Evolutionary conservation across 495 filamentous ascomycete genomes (phyloP).

Genomic region (Articulospora tetracladia): DNA sequence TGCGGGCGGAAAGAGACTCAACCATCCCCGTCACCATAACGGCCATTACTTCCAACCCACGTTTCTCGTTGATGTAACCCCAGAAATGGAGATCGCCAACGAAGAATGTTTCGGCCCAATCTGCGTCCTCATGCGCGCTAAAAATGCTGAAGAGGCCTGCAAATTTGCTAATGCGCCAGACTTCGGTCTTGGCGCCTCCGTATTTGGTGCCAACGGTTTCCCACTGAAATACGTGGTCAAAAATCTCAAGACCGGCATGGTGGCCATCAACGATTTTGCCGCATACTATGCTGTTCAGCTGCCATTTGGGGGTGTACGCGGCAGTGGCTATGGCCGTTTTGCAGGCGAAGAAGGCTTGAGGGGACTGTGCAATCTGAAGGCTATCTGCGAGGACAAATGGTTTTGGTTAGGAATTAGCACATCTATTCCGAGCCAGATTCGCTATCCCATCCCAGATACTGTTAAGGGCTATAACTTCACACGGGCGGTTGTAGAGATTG

Average conservation of each 20-base stretch:
- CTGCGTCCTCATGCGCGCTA: slow-evolving; percentile 75
- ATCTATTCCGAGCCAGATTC: slow-evolving; percentile 69
- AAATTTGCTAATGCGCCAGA: slow-evolving; percentile 69
- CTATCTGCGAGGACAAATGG: slow-evolving; percentile 74
- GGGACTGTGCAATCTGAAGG: slow-evolving; percentile 79
- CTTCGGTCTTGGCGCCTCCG: slow-evolving; percentile 76
- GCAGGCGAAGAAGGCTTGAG: slow-evolving; percentile 86
- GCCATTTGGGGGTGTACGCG: slow-evolving; percentile 85
- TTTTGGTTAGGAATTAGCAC: slow-evolving; percentile 60
- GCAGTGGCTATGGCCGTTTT: slow-evolving; percentile 90
- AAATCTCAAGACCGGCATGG: slow-evolving; percentile 81
- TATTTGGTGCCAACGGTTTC: slow-evolving; percentile 58
- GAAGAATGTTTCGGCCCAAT: slow-evolving; percentile 92
- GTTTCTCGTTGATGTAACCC: slow-evolving; percentile 77
- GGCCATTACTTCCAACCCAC: slow-evolving; percentile 94
- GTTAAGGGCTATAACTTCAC: slow-evolving; percentile 52
- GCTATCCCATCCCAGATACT: slow-evolving; percentile 69
- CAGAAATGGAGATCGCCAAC: slow-evolving; percentile 77
- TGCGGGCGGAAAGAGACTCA: slow-evolving; percentile 68
- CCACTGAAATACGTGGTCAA: slow-evolving; percentile 56
- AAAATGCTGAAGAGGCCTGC: slow-evolving; percentile 56
- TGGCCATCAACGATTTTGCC: slow-evolving; percentile 91
- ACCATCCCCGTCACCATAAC: slow-evolving; percentile 63
- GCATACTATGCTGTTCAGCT: slow-evolving; percentile 88
- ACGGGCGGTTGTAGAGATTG: slow-evolving; percentile 49